A percentile compares a stretch with the other conserved stretches of the same genome.
phyloP scores from a whole-genome alignment of 306 rosid species.

The Astragalus glycyphyllos region DNA sequence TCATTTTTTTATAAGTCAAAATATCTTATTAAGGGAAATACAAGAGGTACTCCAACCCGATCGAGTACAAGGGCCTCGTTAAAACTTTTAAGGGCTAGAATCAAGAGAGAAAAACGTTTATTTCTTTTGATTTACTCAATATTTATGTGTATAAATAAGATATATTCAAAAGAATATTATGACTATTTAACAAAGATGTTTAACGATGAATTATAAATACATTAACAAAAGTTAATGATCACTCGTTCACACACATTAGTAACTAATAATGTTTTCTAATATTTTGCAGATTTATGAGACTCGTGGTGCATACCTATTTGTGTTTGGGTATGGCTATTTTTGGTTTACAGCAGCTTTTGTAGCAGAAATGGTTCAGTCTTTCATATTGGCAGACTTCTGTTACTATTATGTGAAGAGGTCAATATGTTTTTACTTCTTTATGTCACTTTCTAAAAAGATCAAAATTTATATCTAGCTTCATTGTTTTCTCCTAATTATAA shows the following conservation, averaged over 20 bases:
- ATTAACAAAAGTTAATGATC: too few relatives aligned
- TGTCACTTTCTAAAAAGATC: neutral
- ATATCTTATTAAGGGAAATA: too few relatives aligned
- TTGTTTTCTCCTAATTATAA: neutral
- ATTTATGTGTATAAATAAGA: neutral
- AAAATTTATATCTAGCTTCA: neutral
- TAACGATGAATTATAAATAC: too few relatives aligned
- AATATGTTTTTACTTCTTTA: neutral
- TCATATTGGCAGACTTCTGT: slow-evolving; percentile 84
- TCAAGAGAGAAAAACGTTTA: neutral
- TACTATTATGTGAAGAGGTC: slow-evolving; percentile 73
- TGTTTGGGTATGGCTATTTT: slow-evolving; percentile 54
- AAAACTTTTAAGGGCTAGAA: too few relatives aligned
- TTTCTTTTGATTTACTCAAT: neutral
- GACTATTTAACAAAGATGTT: too few relatives aligned
- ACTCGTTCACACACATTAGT: too few relatives aligned
- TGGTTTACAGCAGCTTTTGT: slow-evolving; percentile 67
- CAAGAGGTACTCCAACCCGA: too few relatives aligned
- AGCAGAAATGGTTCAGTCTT: slow-evolving; percentile 70
- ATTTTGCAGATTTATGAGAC: slow-evolving; percentile 63
- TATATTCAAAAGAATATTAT: too few relatives aligned
- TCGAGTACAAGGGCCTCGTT: too few relatives aligned
- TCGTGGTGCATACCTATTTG: slow-evolving; percentile 49
- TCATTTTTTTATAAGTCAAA: too few relatives aligned
- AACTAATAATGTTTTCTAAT: neutral